These are phyloP conservation scores for Cladophialophora carrionii DNA, from an alignment of 2,329 filamentous ascomycete species.

Conservation along the genomic window DNA sequence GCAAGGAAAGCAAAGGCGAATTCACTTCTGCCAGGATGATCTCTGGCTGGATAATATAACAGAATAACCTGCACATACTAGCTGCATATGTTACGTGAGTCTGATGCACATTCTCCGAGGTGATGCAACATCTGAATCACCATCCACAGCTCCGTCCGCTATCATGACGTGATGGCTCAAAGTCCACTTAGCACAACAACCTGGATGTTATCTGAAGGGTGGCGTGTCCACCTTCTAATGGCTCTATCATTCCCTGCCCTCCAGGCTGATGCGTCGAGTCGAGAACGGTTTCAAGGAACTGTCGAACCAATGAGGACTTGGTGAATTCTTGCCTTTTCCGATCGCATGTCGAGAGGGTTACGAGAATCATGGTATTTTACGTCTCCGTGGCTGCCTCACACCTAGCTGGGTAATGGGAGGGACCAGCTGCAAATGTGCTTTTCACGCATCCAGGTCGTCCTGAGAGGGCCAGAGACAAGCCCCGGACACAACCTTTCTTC, in stretches of 20 bases:
- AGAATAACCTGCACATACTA: neutral
- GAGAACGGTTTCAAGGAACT: neutral
- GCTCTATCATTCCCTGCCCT: neutral
- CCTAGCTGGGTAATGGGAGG: neutral
- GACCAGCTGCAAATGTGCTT: fast-evolving
- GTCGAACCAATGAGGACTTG: neutral
- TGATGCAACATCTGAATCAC: slow-evolving; percentile 4
- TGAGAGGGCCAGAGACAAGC: neutral
- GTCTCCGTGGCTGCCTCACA: neutral
- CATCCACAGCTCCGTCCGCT: neutral
- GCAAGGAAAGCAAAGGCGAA: neutral
- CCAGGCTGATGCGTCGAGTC: neutral
- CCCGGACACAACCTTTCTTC: neutral
- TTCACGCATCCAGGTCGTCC: neutral
- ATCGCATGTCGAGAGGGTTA: neutral
- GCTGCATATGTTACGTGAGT: neutral
- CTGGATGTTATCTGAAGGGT: neutral
- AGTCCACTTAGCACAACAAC: neutral
- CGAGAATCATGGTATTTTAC: neutral
- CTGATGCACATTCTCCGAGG: neutral
- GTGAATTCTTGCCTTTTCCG: neutral
- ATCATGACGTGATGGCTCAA: slow-evolving; percentile 1
- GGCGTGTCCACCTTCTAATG: neutral
- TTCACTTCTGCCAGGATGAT: neutral
- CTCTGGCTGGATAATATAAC: neutral